Conservation (phyloP, 495 filamentous ascomycete species). For the Umbilicaria muhlenbergii region DNA sequence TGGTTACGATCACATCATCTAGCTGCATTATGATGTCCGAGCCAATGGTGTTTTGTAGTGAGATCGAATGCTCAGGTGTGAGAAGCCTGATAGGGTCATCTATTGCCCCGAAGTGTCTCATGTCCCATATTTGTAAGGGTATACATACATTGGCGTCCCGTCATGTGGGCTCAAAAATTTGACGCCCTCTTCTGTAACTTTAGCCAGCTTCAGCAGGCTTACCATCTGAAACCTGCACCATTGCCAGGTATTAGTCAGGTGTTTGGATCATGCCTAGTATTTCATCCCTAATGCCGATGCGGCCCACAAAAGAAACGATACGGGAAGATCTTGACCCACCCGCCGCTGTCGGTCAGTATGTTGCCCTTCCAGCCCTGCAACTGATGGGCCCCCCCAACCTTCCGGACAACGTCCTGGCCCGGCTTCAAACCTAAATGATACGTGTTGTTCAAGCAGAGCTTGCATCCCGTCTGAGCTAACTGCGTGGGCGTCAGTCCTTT, state of each 20-base stretch:
- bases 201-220: conserved; percentile 82
- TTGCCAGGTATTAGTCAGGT: background rate
- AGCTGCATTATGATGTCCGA: conserved; percentile 99
- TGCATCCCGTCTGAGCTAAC: conserved; percentile 72
- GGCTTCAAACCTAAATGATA: conserved; percentile 94
- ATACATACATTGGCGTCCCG: conserved; percentile 67
- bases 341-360: conserved; percentile 92
- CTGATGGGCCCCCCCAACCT: conserved; percentile 81
- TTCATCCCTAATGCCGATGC: background rate
- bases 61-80: conserved; percentile 93
- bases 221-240: conserved; percentile 88
- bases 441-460: conserved; percentile 90
- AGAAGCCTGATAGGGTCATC: conserved; percentile 41
- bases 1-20: conserved; percentile 92
- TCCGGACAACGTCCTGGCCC: conserved; percentile 73
- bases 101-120: background rate
- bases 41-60: conserved; percentile 90
- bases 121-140: too few species aligned
- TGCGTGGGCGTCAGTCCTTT: conserved; percentile 93
- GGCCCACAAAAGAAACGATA: too few species aligned
- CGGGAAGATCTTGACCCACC: conserved; percentile 39
- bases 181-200: conserved; percentile 89
- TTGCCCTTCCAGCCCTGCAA: conserved; percentile 92
- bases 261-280: background rate
- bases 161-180: conserved; percentile 90